A percentile compares a stretch with the other conserved stretches of the same genome.
Conservation (phyloP, 345 rosid genomes). For the Turritis glabra region DNA sequence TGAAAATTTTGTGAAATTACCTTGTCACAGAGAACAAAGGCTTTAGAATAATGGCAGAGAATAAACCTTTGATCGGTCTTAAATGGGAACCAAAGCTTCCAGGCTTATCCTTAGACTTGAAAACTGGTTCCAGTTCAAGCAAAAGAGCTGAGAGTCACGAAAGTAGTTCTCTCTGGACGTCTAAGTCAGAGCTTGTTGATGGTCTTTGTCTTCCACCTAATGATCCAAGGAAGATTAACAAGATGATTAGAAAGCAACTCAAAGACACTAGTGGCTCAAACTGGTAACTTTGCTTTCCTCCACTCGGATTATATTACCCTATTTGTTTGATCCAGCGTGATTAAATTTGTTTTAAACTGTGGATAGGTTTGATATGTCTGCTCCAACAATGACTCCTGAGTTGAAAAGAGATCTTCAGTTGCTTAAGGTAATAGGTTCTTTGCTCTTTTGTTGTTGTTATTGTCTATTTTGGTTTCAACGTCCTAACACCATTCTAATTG, state of each 20-base stretch:
- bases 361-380: conserved; percentile 93
- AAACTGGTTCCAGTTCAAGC: neutral
- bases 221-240: conserved; percentile 70
- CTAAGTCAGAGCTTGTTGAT: conserved; percentile 65
- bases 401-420: conserved; percentile 86
- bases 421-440: conserved; percentile 59
- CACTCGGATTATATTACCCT: neutral
- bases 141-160: conserved; percentile 34
- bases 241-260: conserved; percentile 59
- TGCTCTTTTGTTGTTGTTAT: neutral
- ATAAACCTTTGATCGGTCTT: conserved; percentile 72
- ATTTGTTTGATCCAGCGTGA: neutral
- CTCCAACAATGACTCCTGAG: conserved; percentile 79
- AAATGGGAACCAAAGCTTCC: conserved; percentile 85
- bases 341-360: conserved; percentile 1
- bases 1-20: too few relatives aligned
- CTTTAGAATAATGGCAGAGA: conserved; percentile 45
- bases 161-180: conserved; percentile 57
- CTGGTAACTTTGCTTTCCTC: conserved; percentile 47
- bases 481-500: neutral
- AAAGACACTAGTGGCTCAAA: conserved; percentile 71
- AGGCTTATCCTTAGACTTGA: conserved; percentile 27
- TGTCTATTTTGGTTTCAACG: neutral
- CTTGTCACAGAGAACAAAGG: too few relatives aligned
- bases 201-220: conserved; percentile 81